A percentile compares a stretch with the other conserved stretches of the same genome.
phyloP scores from a whole-genome alignment of 192 early-diverging fungal genomes.

The Coemansia guatemalensis region DNA sequence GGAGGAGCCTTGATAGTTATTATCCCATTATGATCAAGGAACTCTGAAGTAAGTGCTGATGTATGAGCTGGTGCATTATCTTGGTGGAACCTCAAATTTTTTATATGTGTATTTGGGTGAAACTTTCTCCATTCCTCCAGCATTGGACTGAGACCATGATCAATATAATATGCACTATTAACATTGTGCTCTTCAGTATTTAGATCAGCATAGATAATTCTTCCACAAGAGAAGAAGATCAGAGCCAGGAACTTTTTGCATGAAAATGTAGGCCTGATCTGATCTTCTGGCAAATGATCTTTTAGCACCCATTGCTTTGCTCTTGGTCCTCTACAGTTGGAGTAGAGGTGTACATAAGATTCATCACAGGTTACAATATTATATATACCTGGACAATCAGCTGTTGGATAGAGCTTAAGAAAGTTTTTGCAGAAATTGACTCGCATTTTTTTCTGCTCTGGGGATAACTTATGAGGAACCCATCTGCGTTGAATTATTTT shows the following conservation, averaged over 20 bases:
- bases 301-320: background rate
- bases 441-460: background rate
- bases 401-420: background rate
- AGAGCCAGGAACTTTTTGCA: background rate
- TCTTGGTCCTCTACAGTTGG: background rate
- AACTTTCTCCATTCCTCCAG: background rate
- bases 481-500: background rate
- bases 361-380: background rate
- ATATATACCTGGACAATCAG: background rate
- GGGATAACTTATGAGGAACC: background rate
- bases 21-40: background rate
- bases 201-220: background rate
- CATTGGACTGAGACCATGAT: background rate
- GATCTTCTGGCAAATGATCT: background rate
- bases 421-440: conserved; percentile 4
- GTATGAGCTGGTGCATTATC: background rate
- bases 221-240: background rate
- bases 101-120: background rate
- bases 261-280: background rate
- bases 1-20: background rate
- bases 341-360: background rate
- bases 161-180: background rate
- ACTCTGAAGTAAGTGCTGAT: background rate
- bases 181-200: background rate
- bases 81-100: background rate